A percentile compares a stretch with the other conserved stretches of the same genome.
Conservation (phyloP, 2,329 filamentous ascomycete species). For the Sclerotinia trifoliorum region DNA sequence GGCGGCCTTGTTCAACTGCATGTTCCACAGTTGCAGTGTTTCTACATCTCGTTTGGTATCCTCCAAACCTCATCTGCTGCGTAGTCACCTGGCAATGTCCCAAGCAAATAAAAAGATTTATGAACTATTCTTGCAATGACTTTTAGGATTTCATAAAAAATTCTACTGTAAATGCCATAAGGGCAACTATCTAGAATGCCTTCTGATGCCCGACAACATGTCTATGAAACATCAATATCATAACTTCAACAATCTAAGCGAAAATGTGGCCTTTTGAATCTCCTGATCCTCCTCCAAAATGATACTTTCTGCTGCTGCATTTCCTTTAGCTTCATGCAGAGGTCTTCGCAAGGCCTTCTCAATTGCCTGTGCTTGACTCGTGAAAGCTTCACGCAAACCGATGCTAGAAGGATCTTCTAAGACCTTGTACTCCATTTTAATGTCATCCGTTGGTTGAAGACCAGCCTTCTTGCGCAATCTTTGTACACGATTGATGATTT, state of each 20-base stretch:
- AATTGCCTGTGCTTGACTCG: slow-evolving; percentile 64
- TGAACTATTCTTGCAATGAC: background rate
- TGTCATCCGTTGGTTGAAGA: slow-evolving; percentile 85
- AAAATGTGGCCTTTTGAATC: slow-evolving; percentile 77
- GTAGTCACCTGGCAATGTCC: background rate
- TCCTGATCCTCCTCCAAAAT: slow-evolving; percentile 84
- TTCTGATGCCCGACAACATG: slow-evolving; percentile 2
- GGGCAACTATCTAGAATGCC: slow-evolving; percentile 7
- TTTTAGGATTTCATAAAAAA: background rate
- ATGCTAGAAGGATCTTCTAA: slow-evolving; percentile 75
- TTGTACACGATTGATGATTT: slow-evolving; percentile 92
- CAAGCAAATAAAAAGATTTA: background rate
- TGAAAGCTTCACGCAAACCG: slow-evolving; percentile 68
- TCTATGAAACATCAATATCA: slow-evolving; percentile 43
- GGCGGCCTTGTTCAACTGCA: background rate
- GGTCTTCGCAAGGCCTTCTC: slow-evolving; percentile 76
- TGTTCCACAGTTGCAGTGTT: background rate
- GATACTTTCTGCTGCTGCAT: slow-evolving; percentile 47
- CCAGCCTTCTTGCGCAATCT: slow-evolving; percentile 91
- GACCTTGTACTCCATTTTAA: slow-evolving; percentile 90
- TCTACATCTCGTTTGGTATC: background rate
- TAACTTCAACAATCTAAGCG: slow-evolving; percentile 73
- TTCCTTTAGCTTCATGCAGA: background rate
- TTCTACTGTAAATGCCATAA: background rate
- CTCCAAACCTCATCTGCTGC: background rate